Conservation (phyloP, 352 stramenopile species). For the Thalassiosira mediterranea region DNA sequence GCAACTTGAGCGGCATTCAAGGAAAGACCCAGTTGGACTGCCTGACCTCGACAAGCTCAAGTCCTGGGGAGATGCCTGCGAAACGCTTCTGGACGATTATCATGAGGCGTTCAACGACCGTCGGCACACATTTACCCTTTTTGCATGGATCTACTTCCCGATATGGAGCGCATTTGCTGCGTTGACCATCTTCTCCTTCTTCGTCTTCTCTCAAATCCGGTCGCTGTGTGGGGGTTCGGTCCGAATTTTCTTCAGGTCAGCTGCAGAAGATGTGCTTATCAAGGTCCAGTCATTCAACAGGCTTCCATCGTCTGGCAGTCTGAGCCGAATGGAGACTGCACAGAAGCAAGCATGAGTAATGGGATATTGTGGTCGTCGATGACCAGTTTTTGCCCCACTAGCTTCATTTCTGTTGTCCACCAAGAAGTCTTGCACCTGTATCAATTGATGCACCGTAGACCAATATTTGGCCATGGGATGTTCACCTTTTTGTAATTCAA, state of each 20-base stretch:
- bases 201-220: slow-evolving; percentile 46
- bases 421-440: no score
- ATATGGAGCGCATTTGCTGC: slow-evolving; percentile 48
- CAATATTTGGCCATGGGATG: no score
- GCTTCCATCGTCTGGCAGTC: slow-evolving; percentile 31
- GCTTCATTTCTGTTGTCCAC: neutral
- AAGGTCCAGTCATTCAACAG: slow-evolving; percentile 48
- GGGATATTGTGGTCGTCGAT: neutral
- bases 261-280: slow-evolving; percentile 49
- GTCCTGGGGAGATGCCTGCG: slow-evolving; percentile 48
- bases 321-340: slow-evolving; percentile 21
- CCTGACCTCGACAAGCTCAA: slow-evolving; percentile 49
- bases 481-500: no score
- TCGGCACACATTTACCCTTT: slow-evolving; percentile 45
- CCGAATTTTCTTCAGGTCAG: slow-evolving; percentile 45
- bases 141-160: slow-evolving; percentile 38
- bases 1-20: slow-evolving; percentile 42
- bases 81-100: slow-evolving; percentile 47
- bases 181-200: slow-evolving; percentile 32
- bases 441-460: no score
- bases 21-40: slow-evolving; percentile 20
- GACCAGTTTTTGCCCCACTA: no score
- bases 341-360: slow-evolving; percentile 12
- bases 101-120: slow-evolving; percentile 36
- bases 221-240: slow-evolving; percentile 51